Evolutionary conservation across 2,329 filamentous ascomycete genomes (phyloP).

Genomic region (Phyllosticta citrichinensis): DNA sequence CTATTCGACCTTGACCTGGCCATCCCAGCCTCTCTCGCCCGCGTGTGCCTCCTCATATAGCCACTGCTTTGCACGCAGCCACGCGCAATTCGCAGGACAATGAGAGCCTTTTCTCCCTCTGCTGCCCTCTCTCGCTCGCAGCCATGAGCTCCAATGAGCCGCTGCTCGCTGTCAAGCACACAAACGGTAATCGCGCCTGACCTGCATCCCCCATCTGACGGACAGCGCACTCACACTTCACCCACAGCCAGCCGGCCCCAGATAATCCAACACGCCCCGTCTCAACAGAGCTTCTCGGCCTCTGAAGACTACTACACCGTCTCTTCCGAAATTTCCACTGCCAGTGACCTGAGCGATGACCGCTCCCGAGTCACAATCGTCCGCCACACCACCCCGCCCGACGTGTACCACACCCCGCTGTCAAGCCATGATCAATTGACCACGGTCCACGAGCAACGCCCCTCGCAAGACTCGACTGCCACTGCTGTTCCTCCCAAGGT

Average conservation of each 20-base stretch:
- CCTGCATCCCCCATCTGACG: neutral
- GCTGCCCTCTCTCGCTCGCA: neutral
- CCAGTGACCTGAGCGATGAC: conserved; percentile 25
- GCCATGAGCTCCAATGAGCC: conserved; percentile 9
- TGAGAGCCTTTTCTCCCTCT: neutral
- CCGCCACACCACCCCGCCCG: conserved; percentile 26
- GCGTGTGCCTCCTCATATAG: conserved; percentile 2
- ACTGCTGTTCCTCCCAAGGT: conserved; percentile 18
- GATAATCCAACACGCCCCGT: conserved; percentile 28
- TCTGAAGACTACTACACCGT: conserved; percentile 43
- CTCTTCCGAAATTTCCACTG: conserved; percentile 26
- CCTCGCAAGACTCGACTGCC: neutral
- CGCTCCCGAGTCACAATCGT: conserved; percentile 17
- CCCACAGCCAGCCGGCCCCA: conserved; percentile 29
- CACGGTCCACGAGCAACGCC: conserved; percentile 4
- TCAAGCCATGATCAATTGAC: conserved; percentile 24
- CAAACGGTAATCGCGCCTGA: conserved; percentile 10
- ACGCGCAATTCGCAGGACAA: neutral
- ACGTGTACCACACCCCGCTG: conserved; percentile 23
- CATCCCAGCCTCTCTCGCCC: conserved; percentile 8
- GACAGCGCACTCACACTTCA: neutral
- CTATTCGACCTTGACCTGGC: neutral
- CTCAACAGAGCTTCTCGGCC: conserved; percentile 38
- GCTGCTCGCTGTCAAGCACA: conserved; percentile 11
- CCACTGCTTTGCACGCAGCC: neutral